These are phyloP conservation scores for Penicillium nucicola DNA, from an alignment of 495 filamentous ascomycete genomes.

Conservation along the genomic window DNA sequence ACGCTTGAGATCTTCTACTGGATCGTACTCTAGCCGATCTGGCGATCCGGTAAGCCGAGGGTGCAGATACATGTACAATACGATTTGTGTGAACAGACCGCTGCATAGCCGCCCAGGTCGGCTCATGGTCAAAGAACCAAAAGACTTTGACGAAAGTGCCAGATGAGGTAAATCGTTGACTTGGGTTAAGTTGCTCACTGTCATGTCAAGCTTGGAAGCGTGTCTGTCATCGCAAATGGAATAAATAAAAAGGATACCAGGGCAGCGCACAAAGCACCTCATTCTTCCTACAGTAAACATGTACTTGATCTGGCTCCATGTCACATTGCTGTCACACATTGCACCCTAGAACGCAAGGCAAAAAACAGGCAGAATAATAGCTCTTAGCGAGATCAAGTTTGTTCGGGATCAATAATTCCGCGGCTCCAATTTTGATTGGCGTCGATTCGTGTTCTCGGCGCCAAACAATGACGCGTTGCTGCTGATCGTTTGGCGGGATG, in stretches of 20 bases:
- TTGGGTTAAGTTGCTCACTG: too few relatives aligned
- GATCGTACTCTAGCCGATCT: background rate
- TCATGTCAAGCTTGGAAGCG: too few relatives aligned
- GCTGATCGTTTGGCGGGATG: background rate
- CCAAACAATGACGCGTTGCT: conserved; percentile 4
- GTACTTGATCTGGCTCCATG: too few relatives aligned
- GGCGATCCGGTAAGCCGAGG: background rate
- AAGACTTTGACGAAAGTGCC: too few relatives aligned
- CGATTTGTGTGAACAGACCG: background rate
- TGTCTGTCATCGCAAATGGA: too few relatives aligned
- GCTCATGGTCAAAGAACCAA: background rate
- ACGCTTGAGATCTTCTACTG: background rate
- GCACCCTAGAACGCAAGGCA: background rate
- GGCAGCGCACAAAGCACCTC: background rate
- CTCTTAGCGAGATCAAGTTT: background rate
- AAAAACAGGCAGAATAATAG: too few relatives aligned
- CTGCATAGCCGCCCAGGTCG: background rate
- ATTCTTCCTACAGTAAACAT: background rate
- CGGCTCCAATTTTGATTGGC: background rate
- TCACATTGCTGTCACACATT: background rate
- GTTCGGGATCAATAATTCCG: background rate
- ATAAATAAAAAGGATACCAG: too few relatives aligned
- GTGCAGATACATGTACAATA: background rate
- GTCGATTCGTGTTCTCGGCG: background rate
- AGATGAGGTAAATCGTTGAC: too few relatives aligned